phyloP scores from a whole-genome alignment of 1,284 basidiomycete genomes.

The Puccinia horiana region DNA sequence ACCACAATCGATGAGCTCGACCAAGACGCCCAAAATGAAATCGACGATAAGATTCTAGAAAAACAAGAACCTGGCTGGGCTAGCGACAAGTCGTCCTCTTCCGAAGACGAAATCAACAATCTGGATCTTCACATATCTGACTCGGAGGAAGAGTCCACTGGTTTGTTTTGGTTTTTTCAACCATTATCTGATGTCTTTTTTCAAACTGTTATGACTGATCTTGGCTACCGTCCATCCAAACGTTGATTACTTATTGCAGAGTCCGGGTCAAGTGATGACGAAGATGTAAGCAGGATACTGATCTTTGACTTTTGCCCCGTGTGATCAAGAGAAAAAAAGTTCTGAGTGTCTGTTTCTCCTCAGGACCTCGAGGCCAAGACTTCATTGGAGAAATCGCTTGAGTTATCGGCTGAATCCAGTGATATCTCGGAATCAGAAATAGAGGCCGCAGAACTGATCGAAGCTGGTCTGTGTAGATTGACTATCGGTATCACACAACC shows the following conservation, averaged over 20 bases:
- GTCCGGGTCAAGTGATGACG: not conserved
- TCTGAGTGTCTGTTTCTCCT: not conserved
- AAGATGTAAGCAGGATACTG: not conserved
- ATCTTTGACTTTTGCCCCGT: not conserved
- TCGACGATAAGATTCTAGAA: not conserved
- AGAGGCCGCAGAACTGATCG: not conserved
- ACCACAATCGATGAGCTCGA: constrained; percentile 29
- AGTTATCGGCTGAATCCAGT: not conserved
- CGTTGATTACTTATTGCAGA: not conserved
- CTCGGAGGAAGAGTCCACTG: not conserved
- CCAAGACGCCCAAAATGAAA: not conserved
- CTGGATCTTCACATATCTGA: not conserved
- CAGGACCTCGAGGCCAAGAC: not conserved
- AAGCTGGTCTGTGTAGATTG: not conserved
- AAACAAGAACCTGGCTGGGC: not conserved
- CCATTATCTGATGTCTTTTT: not conserved
- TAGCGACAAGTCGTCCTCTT: not conserved
- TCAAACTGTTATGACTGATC: not conserved
- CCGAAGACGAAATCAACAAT: not conserved
- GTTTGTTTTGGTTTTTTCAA: not conserved
- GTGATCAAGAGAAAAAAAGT: not conserved
- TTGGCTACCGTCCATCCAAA: not conserved
- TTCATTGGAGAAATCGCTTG: not conserved
- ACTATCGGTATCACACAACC: not conserved
- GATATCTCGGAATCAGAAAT: not conserved